Evolutionary conservation across 805 yeast genomes (phyloP).

Genomic region (Metschnikowia anglica): DNA sequence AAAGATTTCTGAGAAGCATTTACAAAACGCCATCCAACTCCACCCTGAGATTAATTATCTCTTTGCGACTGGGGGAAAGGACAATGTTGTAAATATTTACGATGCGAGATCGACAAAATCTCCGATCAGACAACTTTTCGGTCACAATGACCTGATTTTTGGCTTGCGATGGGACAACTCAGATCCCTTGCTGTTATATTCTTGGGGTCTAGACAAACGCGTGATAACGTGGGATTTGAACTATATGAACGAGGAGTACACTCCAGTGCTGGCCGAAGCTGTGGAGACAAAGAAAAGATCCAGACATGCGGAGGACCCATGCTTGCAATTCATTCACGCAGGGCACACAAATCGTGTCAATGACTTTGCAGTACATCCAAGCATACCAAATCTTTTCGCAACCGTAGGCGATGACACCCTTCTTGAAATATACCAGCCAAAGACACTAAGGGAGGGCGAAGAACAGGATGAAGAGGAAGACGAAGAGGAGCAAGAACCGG

Average conservation of each 20-base stretch:
- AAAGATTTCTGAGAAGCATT: conserved; percentile 46
- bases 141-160: conserved; percentile 51
- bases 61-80: conserved; percentile 77
- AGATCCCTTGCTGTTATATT: conserved; percentile 53
- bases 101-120: conserved; percentile 63
- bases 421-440: conserved; percentile 74
- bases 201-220: conserved; percentile 64
- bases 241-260: conserved; percentile 53
- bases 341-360: conserved; percentile 75
- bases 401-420: conserved; percentile 75
- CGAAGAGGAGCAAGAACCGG: conserved; percentile 15
- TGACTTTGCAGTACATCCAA: conserved; percentile 68
- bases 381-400: conserved; percentile 54
- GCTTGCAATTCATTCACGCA: conserved; percentile 76
- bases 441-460: conserved; percentile 30
- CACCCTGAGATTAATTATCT: conserved; percentile 55
- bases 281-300: conserved; percentile 52
- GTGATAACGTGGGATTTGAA: conserved; percentile 74
- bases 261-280: conserved; percentile 28
- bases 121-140: conserved; percentile 65
- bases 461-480: conserved; percentile 28
- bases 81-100: conserved; percentile 69
- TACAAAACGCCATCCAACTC: conserved; percentile 69
- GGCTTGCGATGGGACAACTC: conserved; percentile 49
- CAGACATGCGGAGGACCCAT: conserved; percentile 62